Evolutionary conservation across 345 rosid genomes (phyloP), one percentile per base, ranked within the genome.

Genomic region (Populus ilicifolia): DNA sequence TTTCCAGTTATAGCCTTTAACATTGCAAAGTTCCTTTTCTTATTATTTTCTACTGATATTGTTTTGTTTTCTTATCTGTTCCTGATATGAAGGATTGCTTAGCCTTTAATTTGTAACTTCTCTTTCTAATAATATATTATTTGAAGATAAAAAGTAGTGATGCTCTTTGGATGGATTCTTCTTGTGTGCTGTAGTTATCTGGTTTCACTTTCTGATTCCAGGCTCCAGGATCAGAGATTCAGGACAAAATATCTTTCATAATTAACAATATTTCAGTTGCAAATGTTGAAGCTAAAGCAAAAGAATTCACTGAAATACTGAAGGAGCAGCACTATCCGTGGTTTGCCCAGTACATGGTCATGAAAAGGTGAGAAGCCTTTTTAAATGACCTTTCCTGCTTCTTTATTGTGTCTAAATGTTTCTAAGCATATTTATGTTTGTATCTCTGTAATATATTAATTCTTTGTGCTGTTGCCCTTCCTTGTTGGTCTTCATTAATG

Each of bases 311-410:
- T 76, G 99, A 96, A 76, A 82, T 92, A 80, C 79, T 96, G 67
- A 89, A 88, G 72, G 98, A 96, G 75, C 94, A 90, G 75, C 86
- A 92, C 68, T 87, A 89, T 82, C 93, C 98, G 20, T 96, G 99
- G 99, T 96, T 96, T 79, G 99, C 99, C 2, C 97, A 92, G 78
- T 96, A 96, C 75, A 92, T 96, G 97, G 99, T 96, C 65, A 96
- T 96, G 99, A 96, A 91, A 89, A 92, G 99, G 99, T 91, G 54
- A 64, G 83, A 39, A 80, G 61, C 54, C 54, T 23, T 36, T 64
- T 30, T 13, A 6, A 8, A 20, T 27, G 17, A 25, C 38, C 12
- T 17, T 69, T 54, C 21, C 33, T 18, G 67, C 29, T 69, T 59
- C 56, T 61, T 61, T 68, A 12, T 29, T 44, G 17, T 12, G 44